Percentiles rank a stretch among this genome's conserved stretches.
phyloP scores from a whole-genome alignment of 2,329 filamentous ascomycete genomes.

The Berkeleyomyces basicola region DNA sequence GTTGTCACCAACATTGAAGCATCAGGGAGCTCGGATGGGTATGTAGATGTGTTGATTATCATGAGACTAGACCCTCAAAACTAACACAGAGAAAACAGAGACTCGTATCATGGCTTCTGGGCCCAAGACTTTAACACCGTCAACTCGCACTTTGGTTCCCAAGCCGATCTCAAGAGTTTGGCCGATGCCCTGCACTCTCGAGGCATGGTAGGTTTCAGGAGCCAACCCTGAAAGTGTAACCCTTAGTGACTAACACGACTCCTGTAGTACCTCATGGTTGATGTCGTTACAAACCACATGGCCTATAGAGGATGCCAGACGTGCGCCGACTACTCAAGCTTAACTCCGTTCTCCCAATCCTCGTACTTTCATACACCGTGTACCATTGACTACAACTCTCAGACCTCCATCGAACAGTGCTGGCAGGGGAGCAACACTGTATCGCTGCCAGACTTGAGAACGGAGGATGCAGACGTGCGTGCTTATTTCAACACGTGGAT shows the following conservation, averaged over 20 bases:
- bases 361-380: conserved; percentile 41
- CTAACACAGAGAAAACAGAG: conserved; percentile 16
- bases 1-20: conserved; percentile 25
- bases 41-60: background rate
- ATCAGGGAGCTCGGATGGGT: conserved; percentile 17
- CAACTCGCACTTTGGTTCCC: conserved; percentile 33
- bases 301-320: conserved; percentile 28
- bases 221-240: background rate
- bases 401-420: conserved; percentile 26
- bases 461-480: conserved; percentile 50
- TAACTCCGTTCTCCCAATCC: conserved; percentile 36
- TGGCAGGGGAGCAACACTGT: conserved; percentile 34
- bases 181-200: conserved; percentile 31
- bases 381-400: conserved; percentile 31
- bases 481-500: conserved; percentile 52
- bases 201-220: conserved; percentile 26
- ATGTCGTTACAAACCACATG: conserved; percentile 36
- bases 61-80: background rate
- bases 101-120: conserved; percentile 27
- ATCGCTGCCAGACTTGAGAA: conserved; percentile 51
- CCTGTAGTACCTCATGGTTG: conserved; percentile 35
- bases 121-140: conserved; percentile 24
- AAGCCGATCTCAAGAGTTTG: conserved; percentile 30
- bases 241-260: background rate
- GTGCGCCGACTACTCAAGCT: conserved; percentile 35